Evolutionary conservation across 441 rosid genomes (phyloP), one percentile per base, ranked within the genome.

Genomic region (Aquilaria agallochum): DNA sequence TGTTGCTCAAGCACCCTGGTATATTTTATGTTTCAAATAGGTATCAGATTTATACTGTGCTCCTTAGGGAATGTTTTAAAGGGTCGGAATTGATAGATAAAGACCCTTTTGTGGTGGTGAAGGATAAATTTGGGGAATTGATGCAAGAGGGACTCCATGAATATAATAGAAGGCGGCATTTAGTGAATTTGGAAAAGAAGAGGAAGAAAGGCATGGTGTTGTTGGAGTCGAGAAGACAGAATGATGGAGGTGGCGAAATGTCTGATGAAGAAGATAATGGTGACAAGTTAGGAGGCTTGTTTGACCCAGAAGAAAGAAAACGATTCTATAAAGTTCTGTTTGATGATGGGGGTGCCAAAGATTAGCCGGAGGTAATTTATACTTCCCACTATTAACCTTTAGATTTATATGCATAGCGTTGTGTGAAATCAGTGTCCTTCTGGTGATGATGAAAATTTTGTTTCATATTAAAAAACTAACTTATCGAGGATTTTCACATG

Each of bases 131-230:
- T 66, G 96, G 97, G 52, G 96, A 87, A 48, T 50, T 93, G 79
- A 87, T 94, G 97, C 90, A 87, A 70, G 96, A 89, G 63, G 98
- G 98, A 9, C 86, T 83, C 59, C 83, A 85, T 73, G 97, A 88
- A 68, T 83, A 80, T 62, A 87, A 90, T 62, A 78, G 58, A 31
- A 84, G 96, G 65, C 81, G 69, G 34, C 55, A 58, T 68, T 55
- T 82, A 54, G 63, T 63, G 62, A 93, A 93, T 72, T 31, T 82
- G 59, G 97, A 92, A 69, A 89, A 79, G 78, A 80, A 76, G 67
- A 83, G 65, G 80, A 85, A 75, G 72, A 83, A 78, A 68, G 80
- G 82, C 67, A 71, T 81, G 42, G 70, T 30, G 63, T 62, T 62
- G 31, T 64, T 66, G 20, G 80, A 67, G 74, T 34, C 59, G 31